These are phyloP conservation scores for Rhynchospora breviuscula DNA, from an alignment of 176 grass and related monocot species.

Conservation along the genomic window DNA sequence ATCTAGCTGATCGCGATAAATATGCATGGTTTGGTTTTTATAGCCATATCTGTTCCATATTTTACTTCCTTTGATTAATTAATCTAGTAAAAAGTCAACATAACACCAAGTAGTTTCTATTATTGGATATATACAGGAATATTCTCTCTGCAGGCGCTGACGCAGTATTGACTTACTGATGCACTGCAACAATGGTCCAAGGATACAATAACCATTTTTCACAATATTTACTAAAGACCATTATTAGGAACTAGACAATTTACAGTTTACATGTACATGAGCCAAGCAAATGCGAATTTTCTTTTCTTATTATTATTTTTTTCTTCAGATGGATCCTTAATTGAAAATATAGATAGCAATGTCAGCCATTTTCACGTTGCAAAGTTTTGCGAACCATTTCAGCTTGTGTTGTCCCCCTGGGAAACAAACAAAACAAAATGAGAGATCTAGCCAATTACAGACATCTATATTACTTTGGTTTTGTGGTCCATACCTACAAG, in stretches of 20 bases:
- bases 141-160: not conserved
- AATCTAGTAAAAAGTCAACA: not conserved
- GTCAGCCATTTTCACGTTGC: not conserved
- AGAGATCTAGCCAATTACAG: not conserved
- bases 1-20: slow-evolving; percentile 5
- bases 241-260: not conserved
- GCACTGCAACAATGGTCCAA: not conserved
- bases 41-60: not conserved
- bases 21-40: not conserved
- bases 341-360: not conserved
- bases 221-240: not conserved
- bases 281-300: slow-evolving; percentile 2
- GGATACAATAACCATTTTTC: not conserved
- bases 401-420: slow-evolving; percentile 29
- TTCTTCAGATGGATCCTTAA: not conserved
- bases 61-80: not conserved
- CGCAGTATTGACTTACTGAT: not conserved
- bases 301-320: not conserved
- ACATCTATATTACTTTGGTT: not conserved
- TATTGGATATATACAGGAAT: not conserved
- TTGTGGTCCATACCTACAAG: not conserved
- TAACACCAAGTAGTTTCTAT: not conserved
- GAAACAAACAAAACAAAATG: not conserved
- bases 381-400: not conserved
- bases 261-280: not conserved